phyloP scores from a whole-genome alignment of 768 basidiomycete species.

The Porphyrellus cyaneotinctus region DNA sequence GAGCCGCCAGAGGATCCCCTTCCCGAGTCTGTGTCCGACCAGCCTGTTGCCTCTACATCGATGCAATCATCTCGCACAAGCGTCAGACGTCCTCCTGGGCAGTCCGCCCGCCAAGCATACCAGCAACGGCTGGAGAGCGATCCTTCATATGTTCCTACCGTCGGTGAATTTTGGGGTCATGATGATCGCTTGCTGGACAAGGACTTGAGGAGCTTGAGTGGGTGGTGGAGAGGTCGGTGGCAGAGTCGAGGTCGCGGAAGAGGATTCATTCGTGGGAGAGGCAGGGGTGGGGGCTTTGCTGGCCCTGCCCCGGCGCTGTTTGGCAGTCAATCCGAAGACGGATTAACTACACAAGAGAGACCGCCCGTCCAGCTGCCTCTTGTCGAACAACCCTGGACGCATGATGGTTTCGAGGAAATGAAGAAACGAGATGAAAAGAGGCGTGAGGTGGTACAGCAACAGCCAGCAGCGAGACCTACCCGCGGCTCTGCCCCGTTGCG shows the following conservation, averaged over 20 bases:
- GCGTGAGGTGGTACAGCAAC: constrained; percentile 32
- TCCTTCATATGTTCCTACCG: constrained; percentile 85
- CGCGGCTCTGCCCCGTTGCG: constrained; percentile 39
- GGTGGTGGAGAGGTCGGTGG: constrained; percentile 85
- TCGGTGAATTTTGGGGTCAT: constrained; percentile 93
- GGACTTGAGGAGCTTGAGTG: constrained; percentile 74
- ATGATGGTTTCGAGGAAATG: constrained; percentile 89
- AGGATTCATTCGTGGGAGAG: constrained; percentile 54
- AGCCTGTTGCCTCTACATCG: constrained; percentile 40
- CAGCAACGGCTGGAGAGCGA: constrained; percentile 77
- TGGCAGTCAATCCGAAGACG: constrained; percentile 20
- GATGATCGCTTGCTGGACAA: constrained; percentile 87
- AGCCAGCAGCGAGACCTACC: constrained; percentile 25
- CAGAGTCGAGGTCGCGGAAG: constrained; percentile 64
- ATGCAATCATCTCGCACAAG: constrained; percentile 25
- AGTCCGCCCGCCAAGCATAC: constrained; percentile 80
- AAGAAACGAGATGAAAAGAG: constrained; percentile 65
- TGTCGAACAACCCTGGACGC: constrained; percentile 72
- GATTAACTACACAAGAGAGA: constrained; percentile 15
- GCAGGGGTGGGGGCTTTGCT: constrained; percentile 45
- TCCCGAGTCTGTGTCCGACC: constrained; percentile 22
- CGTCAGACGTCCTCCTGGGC: constrained; percentile 42
- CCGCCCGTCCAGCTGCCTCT: constrained; percentile 42
- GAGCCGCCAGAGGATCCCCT: constrained; percentile 17
- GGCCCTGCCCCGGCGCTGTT: constrained; percentile 13